Conservation (phyloP, 768 basidiomycete species). For the Coprinopsis cinerea region DNA sequence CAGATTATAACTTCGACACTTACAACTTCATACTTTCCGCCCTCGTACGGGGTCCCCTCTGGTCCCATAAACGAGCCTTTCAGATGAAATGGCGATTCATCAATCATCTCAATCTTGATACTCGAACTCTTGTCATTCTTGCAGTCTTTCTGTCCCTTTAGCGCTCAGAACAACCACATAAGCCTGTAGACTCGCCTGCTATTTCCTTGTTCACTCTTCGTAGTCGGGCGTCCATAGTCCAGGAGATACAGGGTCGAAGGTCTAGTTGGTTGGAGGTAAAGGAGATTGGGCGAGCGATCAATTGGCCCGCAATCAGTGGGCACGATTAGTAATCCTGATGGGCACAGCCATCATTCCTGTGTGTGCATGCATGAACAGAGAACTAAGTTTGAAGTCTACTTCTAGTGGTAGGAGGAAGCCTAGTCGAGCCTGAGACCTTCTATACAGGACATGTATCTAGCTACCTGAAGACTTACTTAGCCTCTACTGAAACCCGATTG, state of each 20-base stretch:
- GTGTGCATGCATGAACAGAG: too few relatives aligned
- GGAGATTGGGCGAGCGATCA: not conserved
- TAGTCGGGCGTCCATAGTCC: conserved; percentile 76
- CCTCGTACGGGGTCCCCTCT: conserved; percentile 88
- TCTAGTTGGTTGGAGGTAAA: conserved; percentile 4
- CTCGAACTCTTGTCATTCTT: conserved; percentile 91
- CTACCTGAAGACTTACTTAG: too few relatives aligned
- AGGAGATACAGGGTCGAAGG: not conserved
- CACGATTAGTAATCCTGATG: too few relatives aligned
- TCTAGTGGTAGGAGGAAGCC: too few relatives aligned
- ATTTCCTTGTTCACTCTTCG: conserved; percentile 95
- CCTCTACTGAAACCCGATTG: too few relatives aligned
- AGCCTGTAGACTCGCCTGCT: conserved; percentile 43
- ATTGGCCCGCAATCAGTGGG: too few relatives aligned
- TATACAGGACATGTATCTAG: too few relatives aligned
- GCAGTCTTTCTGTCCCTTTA: conserved; percentile 54
- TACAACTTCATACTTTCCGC: conserved; percentile 88
- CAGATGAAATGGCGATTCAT: conserved; percentile 87
- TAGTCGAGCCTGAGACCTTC: too few relatives aligned
- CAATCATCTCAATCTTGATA: conserved; percentile 82
- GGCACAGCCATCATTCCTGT: too few relatives aligned
- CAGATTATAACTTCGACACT: conserved; percentile 24
- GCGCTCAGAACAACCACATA: conserved; percentile 4
- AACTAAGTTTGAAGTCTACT: too few relatives aligned
- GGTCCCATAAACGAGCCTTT: conserved; percentile 90